Base-by-base conservation (phyloP, 257 asterid species). In the Gentiana dahurica region DNA sequence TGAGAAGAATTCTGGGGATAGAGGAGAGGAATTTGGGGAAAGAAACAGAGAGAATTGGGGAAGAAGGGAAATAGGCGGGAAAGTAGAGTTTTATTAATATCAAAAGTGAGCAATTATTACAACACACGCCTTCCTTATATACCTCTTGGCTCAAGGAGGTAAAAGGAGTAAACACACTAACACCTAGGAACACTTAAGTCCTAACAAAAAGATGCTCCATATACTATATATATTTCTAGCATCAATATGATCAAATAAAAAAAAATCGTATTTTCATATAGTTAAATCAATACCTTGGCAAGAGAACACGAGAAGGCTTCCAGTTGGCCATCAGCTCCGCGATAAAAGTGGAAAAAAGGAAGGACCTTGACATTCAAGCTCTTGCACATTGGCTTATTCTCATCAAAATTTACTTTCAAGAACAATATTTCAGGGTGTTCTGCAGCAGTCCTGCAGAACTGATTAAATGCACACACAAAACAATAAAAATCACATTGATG, bases 301-400 rank as follows among this genome's bases (percentile, higher is more conserved):
- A 90, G 89, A 52, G 96, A 87, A 66, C 98, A 90, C 60, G 98
- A 87, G 68, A 90, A 90, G 60, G 98, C 64, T 66, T 90, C 96
- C 33, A 90, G 82, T 66, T 74, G 91, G 58, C 98, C 96, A 65
- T 90, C 96, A 47, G 94, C 95, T 49, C 96, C 98, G 24, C 98
- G 89, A 69, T 87, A 87, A 80, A 87, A 90, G 70, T 87, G 96
- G 84, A 90, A 90, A 77, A 67, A 79, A 3, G 98, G 96, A 60
- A 90, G 98, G 76, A 87, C 95, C 79, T 79, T 90, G 8, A 90
- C 95, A 50, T 87, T 87, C 80, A 90, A 75, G 50, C n/a, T 78
- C 79, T 90, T 84, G 81, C 97, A 86, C 97, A 86, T 81, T 48
- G 87, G 84, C 70, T 89, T 89, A 71, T 89, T 89, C 63, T 80